Evolutionary conservation across 768 basidiomycete genomes (phyloP).

Genomic region (Suillus brevipes): DNA sequence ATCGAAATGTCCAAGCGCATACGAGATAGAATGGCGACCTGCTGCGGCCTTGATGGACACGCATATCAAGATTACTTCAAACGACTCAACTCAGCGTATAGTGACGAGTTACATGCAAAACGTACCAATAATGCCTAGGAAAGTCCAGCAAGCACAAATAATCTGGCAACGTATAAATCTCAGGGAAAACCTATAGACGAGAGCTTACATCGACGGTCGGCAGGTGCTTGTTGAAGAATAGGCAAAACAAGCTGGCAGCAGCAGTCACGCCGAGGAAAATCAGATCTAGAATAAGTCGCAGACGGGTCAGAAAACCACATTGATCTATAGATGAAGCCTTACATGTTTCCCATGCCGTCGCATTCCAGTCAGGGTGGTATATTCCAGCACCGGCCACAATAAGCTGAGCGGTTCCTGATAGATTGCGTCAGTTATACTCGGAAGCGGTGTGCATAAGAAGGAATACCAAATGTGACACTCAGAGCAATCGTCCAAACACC

Average conservation of each 20-base stretch:
- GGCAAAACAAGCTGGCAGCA: conserved; percentile 48
- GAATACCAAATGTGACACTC: conserved; percentile 59
- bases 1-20: conserved; percentile 60
- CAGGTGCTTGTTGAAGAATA: conserved; percentile 55
- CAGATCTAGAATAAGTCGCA: conserved; percentile 37
- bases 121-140: conserved; percentile 53
- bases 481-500: conserved; percentile 70
- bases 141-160: conserved; percentile 63
- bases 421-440: background rate
- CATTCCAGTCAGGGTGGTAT: conserved; percentile 58
- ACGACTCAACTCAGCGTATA: conserved; percentile 13
- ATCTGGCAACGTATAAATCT: conserved; percentile 36
- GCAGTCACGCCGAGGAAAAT: conserved; percentile 58
- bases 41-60: conserved; percentile 59
- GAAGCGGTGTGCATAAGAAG: background rate
- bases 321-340: conserved; percentile 11
- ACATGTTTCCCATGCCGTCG: conserved; percentile 64
- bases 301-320: conserved; percentile 6
- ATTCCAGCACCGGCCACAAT: conserved; percentile 60
- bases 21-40: conserved; percentile 54
- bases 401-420: conserved; percentile 57
- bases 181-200: background rate
- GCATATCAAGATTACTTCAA: conserved; percentile 53
- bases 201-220: conserved; percentile 48
- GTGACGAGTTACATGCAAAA: background rate